Percentiles rank a stretch among this genome's conserved stretches.
Evolutionary conservation across 306 rosid species (phyloP).

Genomic region (Ceratonia siliqua): DNA sequence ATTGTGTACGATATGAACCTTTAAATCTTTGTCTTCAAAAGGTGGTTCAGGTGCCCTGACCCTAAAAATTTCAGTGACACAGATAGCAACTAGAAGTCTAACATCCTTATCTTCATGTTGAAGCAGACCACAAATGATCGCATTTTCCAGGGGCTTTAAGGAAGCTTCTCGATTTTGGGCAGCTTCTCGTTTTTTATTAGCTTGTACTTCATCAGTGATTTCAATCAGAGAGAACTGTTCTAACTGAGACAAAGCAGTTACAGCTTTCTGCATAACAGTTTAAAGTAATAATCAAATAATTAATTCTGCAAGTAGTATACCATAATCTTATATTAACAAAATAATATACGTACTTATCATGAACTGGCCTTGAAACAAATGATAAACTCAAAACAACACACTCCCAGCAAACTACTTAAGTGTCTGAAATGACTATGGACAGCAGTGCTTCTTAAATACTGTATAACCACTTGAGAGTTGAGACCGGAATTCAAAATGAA

Average conservation of each 20-base stretch:
- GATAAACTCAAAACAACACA: not conserved
- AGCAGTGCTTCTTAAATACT: not conserved
- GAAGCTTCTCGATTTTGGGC: slow-evolving; percentile 44
- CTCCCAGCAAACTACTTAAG: not conserved
- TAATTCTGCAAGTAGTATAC: not conserved
- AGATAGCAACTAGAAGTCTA: slow-evolving; percentile 73
- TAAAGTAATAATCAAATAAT: not conserved
- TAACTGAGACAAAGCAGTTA: slow-evolving; percentile 57
- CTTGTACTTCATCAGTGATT: slow-evolving; percentile 38
- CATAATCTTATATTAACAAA: not conserved
- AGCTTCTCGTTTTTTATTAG: slow-evolving; percentile 41
- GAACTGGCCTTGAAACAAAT: not conserved
- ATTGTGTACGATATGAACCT: slow-evolving; percentile 44
- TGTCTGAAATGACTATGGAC: not conserved
- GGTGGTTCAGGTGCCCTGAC: slow-evolving; percentile 87
- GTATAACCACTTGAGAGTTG: not conserved
- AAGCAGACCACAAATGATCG: slow-evolving; percentile 55
- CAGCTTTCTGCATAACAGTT: slow-evolving; percentile 62
- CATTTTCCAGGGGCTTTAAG: slow-evolving; percentile 53
- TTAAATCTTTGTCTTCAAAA: slow-evolving; percentile 63
- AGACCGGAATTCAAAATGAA: not conserved
- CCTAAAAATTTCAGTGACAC: slow-evolving; percentile 71
- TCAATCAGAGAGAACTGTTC: slow-evolving; percentile 56
- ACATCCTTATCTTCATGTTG: slow-evolving; percentile 77
- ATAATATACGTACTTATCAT: not conserved